A percentile compares a stretch with the other conserved stretches of the same genome.
Evolutionary conservation across 805 yeast genomes (phyloP).

Genomic region (Candida chauliodis): DNA sequence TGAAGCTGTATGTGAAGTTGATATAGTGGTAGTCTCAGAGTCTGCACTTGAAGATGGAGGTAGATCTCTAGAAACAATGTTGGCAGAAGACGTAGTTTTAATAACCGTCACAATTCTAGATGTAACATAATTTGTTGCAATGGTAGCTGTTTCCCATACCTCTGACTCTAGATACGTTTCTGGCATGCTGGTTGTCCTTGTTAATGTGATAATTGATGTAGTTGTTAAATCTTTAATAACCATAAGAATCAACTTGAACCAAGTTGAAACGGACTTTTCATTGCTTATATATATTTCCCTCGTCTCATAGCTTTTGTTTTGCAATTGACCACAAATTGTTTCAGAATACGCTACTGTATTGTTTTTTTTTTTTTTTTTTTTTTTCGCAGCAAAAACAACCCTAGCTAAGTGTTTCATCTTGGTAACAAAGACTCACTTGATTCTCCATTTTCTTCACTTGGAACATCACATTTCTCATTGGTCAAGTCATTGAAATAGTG

Average conservation of each 20-base stretch:
- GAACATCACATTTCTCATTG: conserved; percentile 10
- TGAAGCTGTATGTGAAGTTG: background rate
- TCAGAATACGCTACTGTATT: conserved; percentile 2
- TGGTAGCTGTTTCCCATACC: background rate
- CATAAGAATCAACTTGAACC: conserved; percentile 1
- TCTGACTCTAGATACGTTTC: background rate
- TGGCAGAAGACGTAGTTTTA: background rate
- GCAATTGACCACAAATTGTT: background rate
- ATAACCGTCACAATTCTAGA: background rate
- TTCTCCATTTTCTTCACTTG: conserved; percentile 14
- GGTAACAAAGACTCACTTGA: background rate
- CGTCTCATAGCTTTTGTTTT: background rate
- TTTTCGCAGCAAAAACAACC: conserved; percentile 1
- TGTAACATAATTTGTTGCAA: background rate
- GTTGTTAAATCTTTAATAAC: conserved; percentile 1
- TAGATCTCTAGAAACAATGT: background rate
- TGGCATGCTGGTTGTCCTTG: conserved; percentile 2
- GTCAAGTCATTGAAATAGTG: conserved; percentile 23
- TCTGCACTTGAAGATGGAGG: background rate
- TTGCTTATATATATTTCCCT: background rate
- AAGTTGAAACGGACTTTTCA: no score
- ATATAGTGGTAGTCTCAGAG: background rate
- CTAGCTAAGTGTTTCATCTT: background rate
- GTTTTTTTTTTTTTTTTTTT: background rate
- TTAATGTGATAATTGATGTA: conserved; percentile 1